Conservation (phyloP, 2,329 filamentous ascomycete genomes). For the Aureobasidium vineae region DNA sequence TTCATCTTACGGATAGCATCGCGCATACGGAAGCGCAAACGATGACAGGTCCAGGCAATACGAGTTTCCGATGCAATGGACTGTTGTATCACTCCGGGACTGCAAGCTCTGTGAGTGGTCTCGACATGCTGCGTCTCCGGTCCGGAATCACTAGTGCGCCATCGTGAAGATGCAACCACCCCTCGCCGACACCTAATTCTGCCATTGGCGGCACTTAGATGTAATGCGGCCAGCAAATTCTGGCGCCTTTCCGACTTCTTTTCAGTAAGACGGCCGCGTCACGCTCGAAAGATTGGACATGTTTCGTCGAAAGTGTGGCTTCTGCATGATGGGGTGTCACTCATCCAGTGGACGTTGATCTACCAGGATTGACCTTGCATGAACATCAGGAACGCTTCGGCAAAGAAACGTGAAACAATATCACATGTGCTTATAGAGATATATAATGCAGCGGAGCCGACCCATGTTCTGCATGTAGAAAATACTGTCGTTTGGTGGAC, state of each 20-base stretch:
- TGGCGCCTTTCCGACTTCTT: neutral
- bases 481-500: neutral
- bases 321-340: neutral
- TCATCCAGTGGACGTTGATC: neutral
- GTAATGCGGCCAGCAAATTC: neutral
- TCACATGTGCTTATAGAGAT: constrained; percentile 6
- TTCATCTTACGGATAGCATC: neutral
- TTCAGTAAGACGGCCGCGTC: neutral
- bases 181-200: neutral
- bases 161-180: neutral
- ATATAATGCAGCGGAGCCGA: neutral
- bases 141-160: neutral
- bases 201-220: neutral
- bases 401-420: constrained; percentile 10
- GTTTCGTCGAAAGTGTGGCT: neutral
- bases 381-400: neutral
- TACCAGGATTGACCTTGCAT: constrained; percentile 15
- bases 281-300: neutral
- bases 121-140: neutral
- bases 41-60: neutral
- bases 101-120: neutral
- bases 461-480: neutral
- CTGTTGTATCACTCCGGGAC: constrained; percentile 10
- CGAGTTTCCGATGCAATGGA: neutral
- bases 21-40: neutral